phyloP scores from a whole-genome alignment of 306 rosid genomes.

The Phaseolus lunatus region DNA sequence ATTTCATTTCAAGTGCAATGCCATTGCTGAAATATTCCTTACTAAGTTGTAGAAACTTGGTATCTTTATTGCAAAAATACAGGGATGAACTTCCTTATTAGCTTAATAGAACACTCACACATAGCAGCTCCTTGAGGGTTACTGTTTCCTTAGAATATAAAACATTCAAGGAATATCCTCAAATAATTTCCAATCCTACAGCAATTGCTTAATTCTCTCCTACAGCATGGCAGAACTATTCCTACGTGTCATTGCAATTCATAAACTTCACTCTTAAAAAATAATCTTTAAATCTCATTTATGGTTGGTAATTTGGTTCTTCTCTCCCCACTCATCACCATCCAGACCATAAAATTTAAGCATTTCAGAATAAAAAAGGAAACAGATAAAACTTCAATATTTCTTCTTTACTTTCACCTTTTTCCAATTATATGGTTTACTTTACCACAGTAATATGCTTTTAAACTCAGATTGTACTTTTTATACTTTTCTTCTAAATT shows the following conservation, averaged over 20 bases:
- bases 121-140: background rate
- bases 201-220: too few relatives aligned
- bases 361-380: conserved; percentile 25
- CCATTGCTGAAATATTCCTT: background rate
- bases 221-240: too few relatives aligned
- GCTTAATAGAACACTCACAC: background rate
- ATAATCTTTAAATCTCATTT: too few relatives aligned
- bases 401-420: background rate
- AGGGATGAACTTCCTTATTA: background rate
- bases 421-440: conserved; percentile 5
- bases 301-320: background rate
- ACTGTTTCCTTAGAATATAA: background rate
- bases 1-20: conserved; percentile 14
- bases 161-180: conserved; percentile 16
- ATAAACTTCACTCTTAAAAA: background rate
- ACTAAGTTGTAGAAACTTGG: background rate
- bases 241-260: conserved; percentile 12
- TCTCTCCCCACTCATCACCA: conserved; percentile 20
- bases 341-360: conserved; percentile 26
- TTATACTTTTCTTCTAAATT: background rate
- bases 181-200: conserved; percentile 23
- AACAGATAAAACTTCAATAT: conserved; percentile 11
- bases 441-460: too few relatives aligned
- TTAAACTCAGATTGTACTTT: too few relatives aligned
- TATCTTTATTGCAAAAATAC: background rate